Base-by-base conservation (phyloP, 2,329 filamentous ascomycete species). In the Purpureocillium takamizusanense region DNA sequence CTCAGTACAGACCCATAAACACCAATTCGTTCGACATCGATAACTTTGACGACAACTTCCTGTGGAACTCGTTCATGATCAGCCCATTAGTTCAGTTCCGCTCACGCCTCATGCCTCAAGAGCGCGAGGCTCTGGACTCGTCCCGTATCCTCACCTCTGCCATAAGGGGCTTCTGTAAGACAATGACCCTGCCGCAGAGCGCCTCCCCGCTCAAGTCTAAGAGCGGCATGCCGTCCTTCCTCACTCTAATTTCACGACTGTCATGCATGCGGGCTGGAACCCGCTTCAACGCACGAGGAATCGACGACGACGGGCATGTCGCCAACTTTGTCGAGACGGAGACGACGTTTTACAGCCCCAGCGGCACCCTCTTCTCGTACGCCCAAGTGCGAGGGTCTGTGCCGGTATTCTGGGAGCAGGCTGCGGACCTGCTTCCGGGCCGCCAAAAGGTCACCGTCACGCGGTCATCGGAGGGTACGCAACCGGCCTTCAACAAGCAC, bases 1-100 rank as follows among this genome's bases (percentile, higher is more conserved):
- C 16, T 10, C 21, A 21, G 7, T 3, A 29, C 13, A 30, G 84
- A 51, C 78, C 82, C 12, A 77, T 83, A 40, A 86, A 90, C 55
- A 78, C 78, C 15, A 74, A 80, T 33, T 80, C 83, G 1, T 89
- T 97, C 46, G 86, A 94, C 45, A 87, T 95, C 43, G 88, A 95
- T 56, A 92, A 86, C 53, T 80, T 97, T 44, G 88, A 98, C 59
- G 83, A 88, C 52, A 83, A 85, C 1, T 95, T 95, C 56, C 65
- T 98, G 14, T 98, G 92, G 92, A 98, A 98, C 56, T 94, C 87
- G 4, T 95, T 94, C 63, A 95, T 98, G 88, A 95, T 98, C 51
- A 82, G 84, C 46, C 89, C 92, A 5, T 70, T 98, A 38, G 81
- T 95, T 23, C 77, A 88, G 57, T 97, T 98, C 57, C 81, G 92